Evolutionary conservation across 2,329 filamentous ascomycete species (phyloP).

Genomic region (Gaeumannomyces tritici): DNA sequence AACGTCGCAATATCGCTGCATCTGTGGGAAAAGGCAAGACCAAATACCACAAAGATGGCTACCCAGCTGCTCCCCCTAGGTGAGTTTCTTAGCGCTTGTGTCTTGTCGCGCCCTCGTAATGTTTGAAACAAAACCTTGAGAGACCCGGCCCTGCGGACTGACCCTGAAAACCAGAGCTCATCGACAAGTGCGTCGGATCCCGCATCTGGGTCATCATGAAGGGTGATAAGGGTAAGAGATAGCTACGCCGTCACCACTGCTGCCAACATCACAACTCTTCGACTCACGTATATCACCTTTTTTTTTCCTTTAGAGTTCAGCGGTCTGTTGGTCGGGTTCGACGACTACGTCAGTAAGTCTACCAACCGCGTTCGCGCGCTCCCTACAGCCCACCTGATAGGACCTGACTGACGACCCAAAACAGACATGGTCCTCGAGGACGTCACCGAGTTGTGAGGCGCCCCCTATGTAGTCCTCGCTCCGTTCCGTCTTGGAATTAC

Average conservation of each 20-base stretch:
- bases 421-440: slow-evolving; percentile 97
- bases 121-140: neutral
- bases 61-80: slow-evolving; percentile 66
- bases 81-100: slow-evolving; percentile 22
- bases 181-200: slow-evolving; percentile 97
- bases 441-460: slow-evolving; percentile 79
- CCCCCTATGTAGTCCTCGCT: neutral
- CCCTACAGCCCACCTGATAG: neutral
- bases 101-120: neutral
- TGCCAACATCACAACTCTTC: too few relatives aligned
- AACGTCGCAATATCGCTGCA: neutral
- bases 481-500: neutral
- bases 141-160: neutral
- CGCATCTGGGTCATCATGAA: slow-evolving; percentile 99
- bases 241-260: neutral
- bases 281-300: neutral
- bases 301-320: slow-evolving; percentile 64
- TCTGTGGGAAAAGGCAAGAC: neutral
- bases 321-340: slow-evolving; percentile 88
- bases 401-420: slow-evolving; percentile 12
- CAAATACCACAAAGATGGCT: slow-evolving; percentile 40
- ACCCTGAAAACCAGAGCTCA: slow-evolving; percentile 60
- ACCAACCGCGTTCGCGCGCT: neutral
- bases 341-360: slow-evolving; percentile 98
- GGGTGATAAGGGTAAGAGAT: slow-evolving; percentile 76